phyloP scores from a whole-genome alignment of 805 yeast genomes.

The Yarrowia sp. region DNA sequence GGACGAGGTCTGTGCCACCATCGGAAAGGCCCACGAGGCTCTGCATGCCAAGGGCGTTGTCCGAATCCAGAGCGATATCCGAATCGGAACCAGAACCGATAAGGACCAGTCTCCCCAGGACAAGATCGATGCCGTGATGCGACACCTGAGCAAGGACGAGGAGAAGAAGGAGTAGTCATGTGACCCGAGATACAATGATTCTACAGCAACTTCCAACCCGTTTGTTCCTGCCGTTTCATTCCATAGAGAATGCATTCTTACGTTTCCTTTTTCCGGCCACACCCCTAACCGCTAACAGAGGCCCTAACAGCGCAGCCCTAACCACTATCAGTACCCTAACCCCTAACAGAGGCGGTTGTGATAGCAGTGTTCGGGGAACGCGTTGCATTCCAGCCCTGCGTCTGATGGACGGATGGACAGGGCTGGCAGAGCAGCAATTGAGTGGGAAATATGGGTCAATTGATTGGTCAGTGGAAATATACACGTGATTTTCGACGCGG shows the following conservation, averaged over 20 bases:
- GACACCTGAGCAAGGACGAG: conserved; percentile 30
- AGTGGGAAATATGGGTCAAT: background rate
- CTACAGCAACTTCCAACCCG: no score
- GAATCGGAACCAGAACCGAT: conserved; percentile 85
- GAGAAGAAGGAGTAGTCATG: background rate
- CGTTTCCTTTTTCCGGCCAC: background rate
- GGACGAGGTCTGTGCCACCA: conserved; percentile 80
- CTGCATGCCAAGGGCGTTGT: conserved; percentile 76
- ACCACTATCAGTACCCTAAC: conserved; percentile 27
- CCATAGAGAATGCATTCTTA: conserved; percentile 8
- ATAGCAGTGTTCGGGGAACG: conserved; percentile 11
- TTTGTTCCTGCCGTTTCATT: background rate
- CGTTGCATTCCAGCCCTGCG: conserved; percentile 20
- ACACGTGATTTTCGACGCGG: no score
- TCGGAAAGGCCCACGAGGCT: conserved; percentile 77
- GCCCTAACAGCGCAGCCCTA: conserved; percentile 6
- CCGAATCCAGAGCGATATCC: conserved; percentile 82
- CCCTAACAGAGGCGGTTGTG: conserved; percentile 2
- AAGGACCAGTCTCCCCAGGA: conserved; percentile 75
- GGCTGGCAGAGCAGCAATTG: background rate
- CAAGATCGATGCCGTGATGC: conserved; percentile 65
- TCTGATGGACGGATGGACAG: background rate
- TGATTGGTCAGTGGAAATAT: no score
- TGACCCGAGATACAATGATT: background rate
- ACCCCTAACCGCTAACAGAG: conserved; percentile 16